Percentiles rank a stretch among this genome's conserved stretches.
phyloP scores from a whole-genome alignment of 106 monocot species.

The Allium fistulosum region DNA sequence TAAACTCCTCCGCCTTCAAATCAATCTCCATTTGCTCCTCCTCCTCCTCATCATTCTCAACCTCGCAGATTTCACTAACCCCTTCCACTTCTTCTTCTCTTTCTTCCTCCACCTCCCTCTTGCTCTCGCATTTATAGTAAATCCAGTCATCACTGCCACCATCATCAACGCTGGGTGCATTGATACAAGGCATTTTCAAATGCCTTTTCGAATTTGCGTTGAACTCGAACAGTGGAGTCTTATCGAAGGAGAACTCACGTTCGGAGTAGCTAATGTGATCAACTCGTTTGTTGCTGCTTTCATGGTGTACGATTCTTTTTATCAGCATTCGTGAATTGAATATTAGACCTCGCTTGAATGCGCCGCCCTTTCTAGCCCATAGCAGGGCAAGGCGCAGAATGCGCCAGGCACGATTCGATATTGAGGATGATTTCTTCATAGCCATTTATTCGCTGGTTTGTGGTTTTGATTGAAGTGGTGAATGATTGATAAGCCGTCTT shows the following conservation, averaged over 20 bases:
- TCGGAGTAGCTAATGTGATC: constrained; percentile 12
- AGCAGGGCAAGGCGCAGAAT: constrained; percentile 29
- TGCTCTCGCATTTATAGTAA: background rate
- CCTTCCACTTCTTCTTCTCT: background rate
- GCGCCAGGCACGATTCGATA: constrained; percentile 16
- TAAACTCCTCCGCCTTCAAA: constrained; percentile 4
- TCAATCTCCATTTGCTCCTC: background rate
- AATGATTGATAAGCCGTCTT: too few species aligned
- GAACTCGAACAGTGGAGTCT: constrained; percentile 52
- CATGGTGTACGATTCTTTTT: constrained; percentile 4
- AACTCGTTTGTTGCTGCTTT: background rate
- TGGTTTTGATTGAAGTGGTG: too few species aligned
- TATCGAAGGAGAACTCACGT: constrained; percentile 57
- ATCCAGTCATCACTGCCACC: constrained; percentile 8
- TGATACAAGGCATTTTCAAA: constrained; percentile 39
- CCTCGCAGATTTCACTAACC: background rate
- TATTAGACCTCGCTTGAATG: constrained; percentile 11
- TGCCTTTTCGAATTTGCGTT: constrained; percentile 25
- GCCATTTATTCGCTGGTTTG: background rate
- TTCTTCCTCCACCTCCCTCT: background rate
- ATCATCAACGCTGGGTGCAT: constrained; percentile 2
- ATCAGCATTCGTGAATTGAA: constrained; percentile 1
- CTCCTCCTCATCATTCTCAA: background rate
- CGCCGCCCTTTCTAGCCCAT: constrained; percentile 32
- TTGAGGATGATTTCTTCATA: background rate